Conservation (phyloP, 495 filamentous ascomycete species). For the Neurospora cerealis region DNA sequence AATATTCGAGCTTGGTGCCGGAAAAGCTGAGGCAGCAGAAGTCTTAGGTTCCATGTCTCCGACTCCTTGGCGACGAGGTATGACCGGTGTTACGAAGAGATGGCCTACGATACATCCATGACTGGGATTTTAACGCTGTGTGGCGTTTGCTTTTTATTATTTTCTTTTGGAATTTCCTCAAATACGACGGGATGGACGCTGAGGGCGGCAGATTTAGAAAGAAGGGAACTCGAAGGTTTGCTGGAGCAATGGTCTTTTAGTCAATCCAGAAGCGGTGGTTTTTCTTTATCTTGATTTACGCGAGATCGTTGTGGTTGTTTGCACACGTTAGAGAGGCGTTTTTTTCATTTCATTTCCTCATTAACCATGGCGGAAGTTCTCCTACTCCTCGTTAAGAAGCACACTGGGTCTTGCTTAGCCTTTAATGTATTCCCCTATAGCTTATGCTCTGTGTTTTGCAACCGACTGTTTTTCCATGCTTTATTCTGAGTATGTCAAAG, state of each 20-base stretch:
- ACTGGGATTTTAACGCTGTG: background rate
- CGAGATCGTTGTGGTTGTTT: background rate
- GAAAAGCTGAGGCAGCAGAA: background rate
- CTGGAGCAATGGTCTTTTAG: background rate
- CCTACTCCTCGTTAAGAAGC: background rate
- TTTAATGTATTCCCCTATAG: background rate
- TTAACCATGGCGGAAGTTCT: background rate
- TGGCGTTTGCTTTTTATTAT: background rate
- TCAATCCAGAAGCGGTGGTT: background rate
- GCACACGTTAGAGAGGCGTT: background rate
- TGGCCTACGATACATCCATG: background rate
- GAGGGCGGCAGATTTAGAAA: background rate
- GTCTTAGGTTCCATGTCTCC: background rate
- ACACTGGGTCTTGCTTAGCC: background rate
- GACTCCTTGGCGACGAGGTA: background rate
- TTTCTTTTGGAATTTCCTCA: background rate
- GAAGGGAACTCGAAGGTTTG: background rate
- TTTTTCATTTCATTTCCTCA: background rate
- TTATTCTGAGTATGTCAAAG: background rate
- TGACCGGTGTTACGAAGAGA: background rate
- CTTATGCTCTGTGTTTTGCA: background rate
- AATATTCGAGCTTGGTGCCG: constrained; percentile 1
- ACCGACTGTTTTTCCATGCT: background rate
- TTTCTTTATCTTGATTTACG: background rate
- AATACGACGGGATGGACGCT: background rate